Base-by-base conservation (phyloP, 2,329 filamentous ascomycete genomes). In the Leptographium radiaticola region DNA sequence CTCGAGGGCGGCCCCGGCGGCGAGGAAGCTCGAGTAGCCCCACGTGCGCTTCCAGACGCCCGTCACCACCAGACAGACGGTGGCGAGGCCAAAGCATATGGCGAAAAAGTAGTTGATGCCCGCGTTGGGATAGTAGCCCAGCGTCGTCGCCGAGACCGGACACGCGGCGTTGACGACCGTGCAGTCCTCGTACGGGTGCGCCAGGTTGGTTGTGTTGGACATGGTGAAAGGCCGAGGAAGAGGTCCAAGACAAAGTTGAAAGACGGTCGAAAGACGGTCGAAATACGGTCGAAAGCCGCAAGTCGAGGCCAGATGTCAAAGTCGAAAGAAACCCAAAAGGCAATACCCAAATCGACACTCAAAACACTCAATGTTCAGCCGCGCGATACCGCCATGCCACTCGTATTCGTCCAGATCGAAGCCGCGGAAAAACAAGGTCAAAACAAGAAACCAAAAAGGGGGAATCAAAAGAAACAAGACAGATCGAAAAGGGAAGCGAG, bases 121-220 rank as follows among this genome's bases (percentile, higher is more conserved):
- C n/a, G 72, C 62, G 59, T 76, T 79, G 8, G 79, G 79, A 38
- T 71, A 70, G 66, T 82, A 82, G 49, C 77, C 77, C 38, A 77
- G 66, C 13, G 77, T 75, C 3, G 77, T 80, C 34, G 65, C 67
- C 43, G 67, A 56, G 58, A 80, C 75, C n/a, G 76, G 75, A 58
- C 77, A 81, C 42, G 59, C 54, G 2, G 61, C 55, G 10, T 68
- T 68, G 56, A 79, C 65, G 16, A 68, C 62, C 7, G 60, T 66
- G 59, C 71, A 75, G 18, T 61, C 54, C 49, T 62, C 59, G 55
- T 57, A 62, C 6, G 63, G 61, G 45, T 62, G 53, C 61, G 49
- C 54, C 5, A 53, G 9, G 30, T 33, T 11, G 25, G 48, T 57
- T 4, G 25, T 8, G 51, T 58, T 55, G 20, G 49, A 38, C 49